These are phyloP conservation scores for Fusarium foetens DNA, from an alignment of 2,329 filamentous ascomycete species.

Conservation along the genomic window DNA sequence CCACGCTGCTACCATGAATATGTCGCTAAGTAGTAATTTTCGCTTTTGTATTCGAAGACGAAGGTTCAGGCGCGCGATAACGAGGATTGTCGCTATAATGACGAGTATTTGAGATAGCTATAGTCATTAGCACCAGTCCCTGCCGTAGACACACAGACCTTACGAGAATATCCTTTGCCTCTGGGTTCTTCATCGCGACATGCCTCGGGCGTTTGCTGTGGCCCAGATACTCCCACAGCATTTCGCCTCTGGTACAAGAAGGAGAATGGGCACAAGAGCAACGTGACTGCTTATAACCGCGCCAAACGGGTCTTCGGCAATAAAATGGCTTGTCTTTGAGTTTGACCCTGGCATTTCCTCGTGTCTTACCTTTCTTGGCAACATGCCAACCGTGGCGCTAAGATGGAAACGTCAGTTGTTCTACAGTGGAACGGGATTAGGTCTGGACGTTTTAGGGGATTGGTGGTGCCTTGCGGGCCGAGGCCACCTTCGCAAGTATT, in stretches of 20 bases:
- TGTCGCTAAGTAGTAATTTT: conserved; percentile 21
- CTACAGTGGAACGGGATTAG: fast-evolving
- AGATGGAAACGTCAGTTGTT: background rate
- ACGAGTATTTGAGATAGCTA: conserved; percentile 24
- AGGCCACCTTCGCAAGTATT: background rate
- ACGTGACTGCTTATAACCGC: background rate
- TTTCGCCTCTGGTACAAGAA: background rate
- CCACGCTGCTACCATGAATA: conserved; percentile 34
- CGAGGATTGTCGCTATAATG: conserved; percentile 16
- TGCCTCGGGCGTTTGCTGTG: background rate
- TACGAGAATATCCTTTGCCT: conserved; percentile 1
- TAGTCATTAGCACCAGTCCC: fast-evolving
- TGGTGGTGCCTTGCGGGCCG: background rate
- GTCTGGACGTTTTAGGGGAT: background rate
- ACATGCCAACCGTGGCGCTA: conserved; percentile 17
- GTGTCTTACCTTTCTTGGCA: background rate
- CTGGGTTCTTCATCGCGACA: background rate
- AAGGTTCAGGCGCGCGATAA: conserved; percentile 29
- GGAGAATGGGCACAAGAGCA: background rate
- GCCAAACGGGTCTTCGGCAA: background rate
- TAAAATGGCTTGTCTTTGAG: background rate
- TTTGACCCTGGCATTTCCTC: background rate
- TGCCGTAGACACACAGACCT: fast-evolving
- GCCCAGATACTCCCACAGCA: background rate
- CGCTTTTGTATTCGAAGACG: conserved; percentile 29